Evolutionary conservation across 108 stramenopile species (phyloP), one percentile per base, ranked within the genome.

Genomic region (Stephanodiscus triporus): DNA sequence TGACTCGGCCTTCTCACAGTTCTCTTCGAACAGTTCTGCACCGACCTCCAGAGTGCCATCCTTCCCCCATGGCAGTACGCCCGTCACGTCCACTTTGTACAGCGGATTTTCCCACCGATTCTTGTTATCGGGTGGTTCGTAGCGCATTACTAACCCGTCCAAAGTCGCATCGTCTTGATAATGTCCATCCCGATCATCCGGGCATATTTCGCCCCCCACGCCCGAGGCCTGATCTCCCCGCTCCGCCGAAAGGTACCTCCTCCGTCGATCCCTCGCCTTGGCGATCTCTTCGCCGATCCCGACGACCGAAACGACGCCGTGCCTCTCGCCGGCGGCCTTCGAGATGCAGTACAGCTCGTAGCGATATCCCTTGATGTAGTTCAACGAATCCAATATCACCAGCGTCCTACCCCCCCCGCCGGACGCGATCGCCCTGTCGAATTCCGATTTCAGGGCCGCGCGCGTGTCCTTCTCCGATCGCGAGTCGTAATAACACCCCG

Each of bases 81-180:
- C 47, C 9, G 77, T 63, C 37, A 92, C 63, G 70, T 95, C 89
- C 14, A 92, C 80, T 14, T 82, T 82, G 68, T 82, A 95, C 58
- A 93, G 66, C 0, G 95, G 95, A 64, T 87, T 85, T 69, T 96
- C 95, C 95, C 95, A 96, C 70, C 95, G 83, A 77, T 96, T 96
- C 55, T 90, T 70, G 0, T 85, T 83, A 66, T 93, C 91, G 17
- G 95, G 95, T 32, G 95, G 92, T 80, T 96, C 95, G 64, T 83
- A 96, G n/a, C 92, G 78, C n/a, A 67, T 70, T 9, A 93, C 84
- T 27, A 96, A 63, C 54, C 88, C 91, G 59, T 84, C 66, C 83
- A 93, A 76, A 6, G 82, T 77, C 40, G 67, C 75, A 27, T 83
- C 68, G 40, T 80, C 80, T 61, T 81, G 63, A 65, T 82, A 92